phyloP scores from a whole-genome alignment of 768 basidiomycete genomes.

The Phlegmacium glaucopus region DNA sequence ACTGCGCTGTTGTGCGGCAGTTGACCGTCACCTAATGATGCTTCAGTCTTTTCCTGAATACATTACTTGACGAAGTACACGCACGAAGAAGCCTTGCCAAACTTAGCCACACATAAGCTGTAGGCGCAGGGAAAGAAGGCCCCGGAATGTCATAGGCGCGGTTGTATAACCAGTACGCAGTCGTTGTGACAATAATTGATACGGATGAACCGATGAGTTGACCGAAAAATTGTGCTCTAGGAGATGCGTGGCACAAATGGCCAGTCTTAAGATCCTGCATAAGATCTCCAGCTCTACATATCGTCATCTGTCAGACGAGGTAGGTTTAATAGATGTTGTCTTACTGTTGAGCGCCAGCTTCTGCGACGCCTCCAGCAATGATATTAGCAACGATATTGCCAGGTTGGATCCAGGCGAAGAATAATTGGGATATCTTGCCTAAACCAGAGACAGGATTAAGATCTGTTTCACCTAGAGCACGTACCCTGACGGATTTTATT shows the following conservation, averaged over 20 bases:
- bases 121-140: constrained; percentile 94
- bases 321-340: constrained; percentile 15
- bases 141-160: constrained; percentile 87
- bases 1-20: constrained; percentile 69
- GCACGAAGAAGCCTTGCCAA: constrained; percentile 73
- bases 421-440: constrained; percentile 91
- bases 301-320: background rate
- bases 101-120: constrained; percentile 89
- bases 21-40: constrained; percentile 63
- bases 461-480: constrained; percentile 95
- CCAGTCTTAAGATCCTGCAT: constrained; percentile 99
- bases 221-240: constrained; percentile 91
- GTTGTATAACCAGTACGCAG: constrained; percentile 84
- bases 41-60: constrained; percentile 15
- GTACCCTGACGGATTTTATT: constrained; percentile 53
- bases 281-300: constrained; percentile 81
- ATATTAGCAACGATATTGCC: constrained; percentile 97
- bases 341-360: constrained; percentile 91
- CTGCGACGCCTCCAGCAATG: constrained; percentile 94
- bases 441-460: constrained; percentile 89
- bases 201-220: constrained; percentile 89
- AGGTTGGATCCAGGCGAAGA: constrained; percentile 93
- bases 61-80: constrained; percentile 24
- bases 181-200: constrained; percentile 85
- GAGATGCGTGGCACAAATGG: constrained; percentile 87